Conservation (phyloP, 169 alveolate species). For the Hepatocystis sp. region DNA sequence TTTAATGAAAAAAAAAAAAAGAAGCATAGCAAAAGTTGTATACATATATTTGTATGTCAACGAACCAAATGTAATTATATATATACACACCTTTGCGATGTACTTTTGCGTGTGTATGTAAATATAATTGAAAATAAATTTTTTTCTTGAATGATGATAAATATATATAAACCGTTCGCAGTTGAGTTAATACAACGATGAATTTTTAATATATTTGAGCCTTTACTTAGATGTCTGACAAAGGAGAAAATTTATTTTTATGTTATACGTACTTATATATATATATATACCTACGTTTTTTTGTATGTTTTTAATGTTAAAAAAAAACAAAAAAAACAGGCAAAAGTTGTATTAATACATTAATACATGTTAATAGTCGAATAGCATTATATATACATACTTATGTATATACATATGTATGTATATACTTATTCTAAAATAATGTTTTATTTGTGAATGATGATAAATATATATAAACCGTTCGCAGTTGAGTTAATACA, state of each 20-base stretch:
- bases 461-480: constrained; percentile 45
- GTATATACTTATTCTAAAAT: neutral
- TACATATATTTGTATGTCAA: too few relatives aligned
- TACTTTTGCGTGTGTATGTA: neutral
- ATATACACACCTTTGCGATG: neutral
- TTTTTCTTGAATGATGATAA: constrained; percentile 48
- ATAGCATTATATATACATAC: too few relatives aligned
- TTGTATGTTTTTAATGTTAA: too few relatives aligned
- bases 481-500: constrained; percentile 56
- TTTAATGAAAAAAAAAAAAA: too few relatives aligned
- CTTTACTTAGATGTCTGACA: constrained; percentile 77
- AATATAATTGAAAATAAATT: neutral
- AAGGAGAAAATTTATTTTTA: neutral
- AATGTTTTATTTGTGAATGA: constrained; percentile 30
- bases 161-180: constrained; percentile 68
- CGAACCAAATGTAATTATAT: neutral
- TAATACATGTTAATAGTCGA: neutral
- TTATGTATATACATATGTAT: neutral
- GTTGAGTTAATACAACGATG: constrained; percentile 20
- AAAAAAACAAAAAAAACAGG: too few relatives aligned
- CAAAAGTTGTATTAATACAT: neutral
- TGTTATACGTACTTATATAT: neutral
- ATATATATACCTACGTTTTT: neutral
- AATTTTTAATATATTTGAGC: constrained; percentile 61
- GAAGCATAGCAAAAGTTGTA: too few relatives aligned